Evolutionary conservation across 2,329 filamentous ascomycete species (phyloP), one percentile per base, ranked within the genome.

Genomic region (Emergomyces orientalis): DNA sequence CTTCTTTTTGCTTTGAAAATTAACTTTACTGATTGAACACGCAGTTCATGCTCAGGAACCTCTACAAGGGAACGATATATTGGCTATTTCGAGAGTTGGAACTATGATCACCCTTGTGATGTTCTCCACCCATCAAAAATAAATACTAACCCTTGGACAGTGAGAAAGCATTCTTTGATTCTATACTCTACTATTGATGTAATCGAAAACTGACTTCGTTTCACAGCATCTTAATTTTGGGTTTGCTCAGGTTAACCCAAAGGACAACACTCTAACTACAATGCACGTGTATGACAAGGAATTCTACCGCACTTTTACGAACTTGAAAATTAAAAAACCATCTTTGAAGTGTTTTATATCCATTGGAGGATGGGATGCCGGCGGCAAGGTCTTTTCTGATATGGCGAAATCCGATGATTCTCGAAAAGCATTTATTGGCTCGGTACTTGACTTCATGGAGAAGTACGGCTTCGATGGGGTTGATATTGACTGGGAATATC

Each of bases 21-120:
- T 39, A 25, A 3, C 59, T 13, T 63, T 9, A 60, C 60, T 9
- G 62, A 71, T 17, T 22, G 7, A 5, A 47, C 3, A 2, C n/a
- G 8, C 37, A 61, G 60, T 27, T 58, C 60, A 22, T 61, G 58
- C 43, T 43, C 49, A 11, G 62, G 59, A 17, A 30, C 30, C 47
- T 59, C 60, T 47, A 63, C 55, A 2, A 55, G 14, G 51, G 61
- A 62, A 45, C 64, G 65, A 27, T 66, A 64, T 4, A 70, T 76
- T 22, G 75, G 74, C 1, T 77, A 76, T 62, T 77, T 76, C 63
- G 71, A 76, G 62, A 49, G 63, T 7, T 77, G 73, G 73, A 63
- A 66, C 1, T 51, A 58, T n/a, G 41, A 63, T 41, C 62, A 57
- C 41, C 27, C 41, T 11, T 63, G 59, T 22, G 62, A 63, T 27